Conservation (phyloP, 495 filamentous ascomycete species). For the Penicillium silybi region DNA sequence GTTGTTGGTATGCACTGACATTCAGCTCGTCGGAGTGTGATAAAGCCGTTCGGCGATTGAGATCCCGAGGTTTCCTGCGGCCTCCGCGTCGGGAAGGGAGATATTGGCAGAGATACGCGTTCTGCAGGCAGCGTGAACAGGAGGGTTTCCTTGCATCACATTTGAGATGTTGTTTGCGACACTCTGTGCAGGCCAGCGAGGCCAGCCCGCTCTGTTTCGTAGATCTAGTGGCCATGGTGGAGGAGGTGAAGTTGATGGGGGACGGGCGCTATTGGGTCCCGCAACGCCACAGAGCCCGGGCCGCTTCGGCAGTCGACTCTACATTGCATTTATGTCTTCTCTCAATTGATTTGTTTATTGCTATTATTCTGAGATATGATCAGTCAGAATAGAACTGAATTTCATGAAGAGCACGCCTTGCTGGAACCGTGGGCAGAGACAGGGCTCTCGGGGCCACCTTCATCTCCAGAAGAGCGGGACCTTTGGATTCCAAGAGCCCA, state of each 20-base stretch:
- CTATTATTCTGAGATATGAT: not conserved
- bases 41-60: slow-evolving; percentile 10
- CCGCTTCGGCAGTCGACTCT: not conserved
- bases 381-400: not conserved
- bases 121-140: slow-evolving; percentile 35
- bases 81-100: slow-evolving; percentile 38
- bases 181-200: slow-evolving; percentile 41
- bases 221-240: not conserved
- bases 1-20: slow-evolving; percentile 3
- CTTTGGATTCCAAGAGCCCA: slow-evolving; percentile 72
- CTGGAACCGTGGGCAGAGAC: slow-evolving; percentile 1
- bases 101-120: slow-evolving; percentile 29
- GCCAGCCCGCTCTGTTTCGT: slow-evolving; percentile 23
- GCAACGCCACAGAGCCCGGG: not conserved
- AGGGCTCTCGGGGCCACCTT: slow-evolving; percentile 11
- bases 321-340: not conserved
- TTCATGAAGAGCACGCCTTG: not conserved
- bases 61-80: slow-evolving; percentile 26
- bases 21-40: slow-evolving; percentile 9
- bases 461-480: slow-evolving; percentile 58
- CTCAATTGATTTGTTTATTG: not conserved
- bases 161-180: slow-evolving; percentile 43
- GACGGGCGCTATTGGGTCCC: not conserved
- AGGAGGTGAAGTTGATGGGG: not conserved
- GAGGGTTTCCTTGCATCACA: slow-evolving; percentile 36